Base-by-base conservation (phyloP, 164 flowering plant species). In the Stephania cephalantha region DNA sequence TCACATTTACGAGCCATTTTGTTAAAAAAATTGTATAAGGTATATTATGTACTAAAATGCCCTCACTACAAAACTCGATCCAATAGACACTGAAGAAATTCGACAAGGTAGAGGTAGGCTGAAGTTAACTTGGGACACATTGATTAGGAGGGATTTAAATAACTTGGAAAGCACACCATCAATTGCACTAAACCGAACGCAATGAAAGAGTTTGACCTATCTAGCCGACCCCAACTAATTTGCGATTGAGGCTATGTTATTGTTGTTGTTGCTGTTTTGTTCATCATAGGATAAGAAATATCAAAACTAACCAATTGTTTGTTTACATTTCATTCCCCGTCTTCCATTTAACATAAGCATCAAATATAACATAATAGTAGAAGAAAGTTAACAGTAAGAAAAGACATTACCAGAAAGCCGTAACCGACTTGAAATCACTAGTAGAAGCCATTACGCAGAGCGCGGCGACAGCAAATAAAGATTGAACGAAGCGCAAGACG, bases 401-500 rank as follows among this genome's bases (percentile, higher is more conserved):
- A 48, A 20, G 3, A 18, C 50, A n/a, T 22, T 83, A 94, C 98
- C 92, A 77, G 82, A 94, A 94, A 68, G 97, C 93, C 3, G 98
- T 88, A 69, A 90, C 97, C 5, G 95, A 86, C 9, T 91, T 83
- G 81, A 94, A 92, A 73, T 92, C 97, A 46, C 83, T 84, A 76
- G 96, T 87, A 76, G 95, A 79, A 64, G 85, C 92, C 98, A 94
- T 94, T 65, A 91, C 82, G 50, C 80, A 82, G 45, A 91, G 88
- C 8, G 97, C 81, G 0, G 82, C 84, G 58, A 75, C 86, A 0
- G 98, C 92, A 72, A 90, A 92, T 1, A 86, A 5, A n/a, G 88
- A 86, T 84, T 94, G 97, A 68, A 68, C 76, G 7, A 86, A 15
- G 5, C 97, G 88, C 79, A 94, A 76, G 1, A 76, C 75, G 1